Evolutionary conservation across 352 stramenopile species (phyloP), one percentile per base, ranked within the genome.

Genomic region (Globisporangium viniferum): DNA sequence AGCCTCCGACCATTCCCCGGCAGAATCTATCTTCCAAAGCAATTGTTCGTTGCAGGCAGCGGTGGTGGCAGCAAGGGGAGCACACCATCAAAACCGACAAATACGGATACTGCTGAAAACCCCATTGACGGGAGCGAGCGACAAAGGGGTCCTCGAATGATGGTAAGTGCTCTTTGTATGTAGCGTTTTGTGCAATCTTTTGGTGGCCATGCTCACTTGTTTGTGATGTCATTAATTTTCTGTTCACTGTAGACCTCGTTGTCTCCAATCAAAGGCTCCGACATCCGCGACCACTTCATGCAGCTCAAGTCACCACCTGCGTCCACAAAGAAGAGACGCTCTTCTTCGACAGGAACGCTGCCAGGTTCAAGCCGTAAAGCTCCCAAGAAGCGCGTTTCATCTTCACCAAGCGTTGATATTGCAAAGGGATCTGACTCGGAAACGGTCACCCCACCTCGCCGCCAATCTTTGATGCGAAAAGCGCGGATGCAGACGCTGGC

Each of bases 1-100:
- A 94, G 93, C 68, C 66, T 96, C 58, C 90, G 92, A 69, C 67
- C 87, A 24, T 96, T 91, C 49, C 89, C 89, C 4, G 89, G 89
- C 8, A 88, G 85, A 64, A 94, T 96, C 48, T 96, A 84, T 65
- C 69, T 96, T 20, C 89, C 89, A 0, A 93, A 89, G 59, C 77
- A 93, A 61, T 69, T 96, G 18, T 93, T 71, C 53, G 70, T 33
- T 59, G 41, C 69, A 29, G 74, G 74, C 2, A 24, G 44, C 5
- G 46, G 33, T 6, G 73, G 74, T 10, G 20, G 44, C 31, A 44
- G 33, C n/a, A 66, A 46, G 29, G 39, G 36, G 35, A n/a, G 33
- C 14, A 22, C 44, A 12, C 18, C 60, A 31, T 54, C 66, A 20
- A 41, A 29, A 48, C n/a, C 14, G 24, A n/a, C 35, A 35, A 54